phyloP scores from a whole-genome alignment of 2,329 filamentous ascomycete species.

The Periconia digitata region DNA sequence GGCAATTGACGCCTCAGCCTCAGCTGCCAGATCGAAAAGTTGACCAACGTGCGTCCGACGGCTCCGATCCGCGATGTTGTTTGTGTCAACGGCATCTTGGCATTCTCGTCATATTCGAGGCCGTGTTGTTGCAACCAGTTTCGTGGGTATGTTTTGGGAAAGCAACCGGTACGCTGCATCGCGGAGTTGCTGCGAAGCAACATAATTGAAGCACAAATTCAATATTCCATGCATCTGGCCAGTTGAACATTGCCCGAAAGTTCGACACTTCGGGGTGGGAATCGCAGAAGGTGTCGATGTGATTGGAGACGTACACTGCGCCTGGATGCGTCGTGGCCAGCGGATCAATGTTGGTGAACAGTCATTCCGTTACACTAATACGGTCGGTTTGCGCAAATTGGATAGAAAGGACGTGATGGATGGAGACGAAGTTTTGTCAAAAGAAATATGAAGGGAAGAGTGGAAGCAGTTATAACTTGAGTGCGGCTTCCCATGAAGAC shows the following conservation, averaged over 20 bases:
- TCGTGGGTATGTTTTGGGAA: background rate
- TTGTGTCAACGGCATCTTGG: background rate
- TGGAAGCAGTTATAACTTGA: background rate
- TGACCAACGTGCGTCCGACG: background rate
- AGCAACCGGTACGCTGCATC: background rate
- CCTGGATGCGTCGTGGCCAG: too few relatives aligned
- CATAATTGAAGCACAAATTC: background rate
- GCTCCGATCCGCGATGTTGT: background rate
- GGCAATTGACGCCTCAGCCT: conserved; percentile 18
- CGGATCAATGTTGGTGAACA: too few relatives aligned
- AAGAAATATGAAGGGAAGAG: background rate
- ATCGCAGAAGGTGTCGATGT: too few relatives aligned
- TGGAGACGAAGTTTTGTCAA: too few relatives aligned
- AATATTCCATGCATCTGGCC: too few relatives aligned
- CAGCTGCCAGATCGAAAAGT: conserved; percentile 1
- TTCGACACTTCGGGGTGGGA: too few relatives aligned
- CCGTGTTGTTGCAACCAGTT: background rate
- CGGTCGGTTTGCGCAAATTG: too few relatives aligned
- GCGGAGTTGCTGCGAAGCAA: background rate
- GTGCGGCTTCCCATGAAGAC: background rate
- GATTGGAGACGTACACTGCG: too few relatives aligned
- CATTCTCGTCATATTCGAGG: background rate
- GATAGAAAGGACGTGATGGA: too few relatives aligned
- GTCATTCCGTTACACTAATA: too few relatives aligned
- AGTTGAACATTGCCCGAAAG: background rate